A percentile compares a stretch with the other conserved stretches of the same genome.
phyloP scores from a whole-genome alignment of 306 rosid species.

The Castanea sativa region DNA sequence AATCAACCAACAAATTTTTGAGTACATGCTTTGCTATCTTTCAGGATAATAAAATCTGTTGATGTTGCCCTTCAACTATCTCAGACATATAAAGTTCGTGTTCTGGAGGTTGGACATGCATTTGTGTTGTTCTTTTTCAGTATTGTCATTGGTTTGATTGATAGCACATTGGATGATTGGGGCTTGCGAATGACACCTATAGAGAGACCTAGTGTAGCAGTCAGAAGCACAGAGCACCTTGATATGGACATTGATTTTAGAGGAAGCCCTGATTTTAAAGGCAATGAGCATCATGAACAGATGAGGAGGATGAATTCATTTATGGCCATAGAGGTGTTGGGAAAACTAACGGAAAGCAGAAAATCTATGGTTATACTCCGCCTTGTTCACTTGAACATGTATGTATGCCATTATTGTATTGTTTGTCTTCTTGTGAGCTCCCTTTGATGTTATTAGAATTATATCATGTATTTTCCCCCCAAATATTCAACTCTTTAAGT shows the following conservation, averaged over 20 bases:
- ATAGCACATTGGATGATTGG: conserved; percentile 57
- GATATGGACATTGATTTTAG: conserved; percentile 47
- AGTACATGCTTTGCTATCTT: conserved; percentile 11
- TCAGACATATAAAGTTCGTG: conserved; percentile 33
- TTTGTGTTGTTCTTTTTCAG: conserved; percentile 57
- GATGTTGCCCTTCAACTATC: conserved; percentile 57
- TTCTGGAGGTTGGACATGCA: conserved; percentile 62
- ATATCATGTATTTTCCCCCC: background rate
- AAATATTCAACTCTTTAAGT: background rate
- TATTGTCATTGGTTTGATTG: conserved; percentile 46
- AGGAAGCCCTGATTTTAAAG: conserved; percentile 14
- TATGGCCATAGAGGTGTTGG: conserved; percentile 65
- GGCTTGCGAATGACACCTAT: conserved; percentile 36
- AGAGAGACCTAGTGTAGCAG: conserved; percentile 37
- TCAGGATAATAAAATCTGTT: conserved; percentile 61
- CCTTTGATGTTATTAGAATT: conserved; percentile 4
- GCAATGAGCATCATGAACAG: conserved; percentile 39
- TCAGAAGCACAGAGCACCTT: conserved; percentile 18
- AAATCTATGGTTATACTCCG: conserved; percentile 59
- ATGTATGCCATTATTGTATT: conserved; percentile 17
- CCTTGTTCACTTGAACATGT: conserved; percentile 73
- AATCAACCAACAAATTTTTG: conserved; percentile 11
- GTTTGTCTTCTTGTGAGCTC: conserved; percentile 12
- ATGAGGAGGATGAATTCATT: conserved; percentile 52
- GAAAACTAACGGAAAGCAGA: conserved; percentile 56